Conservation (phyloP, 768 basidiomycete species). For the Rossbeevera mucosa region DNA sequence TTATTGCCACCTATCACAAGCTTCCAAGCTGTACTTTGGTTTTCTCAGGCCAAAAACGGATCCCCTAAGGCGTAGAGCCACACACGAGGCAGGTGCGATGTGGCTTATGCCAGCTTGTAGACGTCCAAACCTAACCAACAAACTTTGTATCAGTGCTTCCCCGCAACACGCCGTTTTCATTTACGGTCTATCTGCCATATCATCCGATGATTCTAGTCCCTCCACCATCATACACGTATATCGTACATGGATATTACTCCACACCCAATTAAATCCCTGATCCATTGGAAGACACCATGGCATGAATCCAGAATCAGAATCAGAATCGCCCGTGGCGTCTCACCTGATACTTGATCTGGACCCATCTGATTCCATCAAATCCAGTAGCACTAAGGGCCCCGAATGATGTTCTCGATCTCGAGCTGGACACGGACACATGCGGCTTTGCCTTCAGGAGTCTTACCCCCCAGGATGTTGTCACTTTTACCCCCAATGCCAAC, state of each 20-base stretch:
- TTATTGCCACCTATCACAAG: constrained; percentile 5
- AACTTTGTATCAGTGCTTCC: constrained; percentile 21
- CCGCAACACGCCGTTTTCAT: constrained; percentile 27
- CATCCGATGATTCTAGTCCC: constrained; percentile 4
- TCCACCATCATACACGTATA: constrained; percentile 13
- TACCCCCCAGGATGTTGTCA: constrained; percentile 49
- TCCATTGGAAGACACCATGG: constrained; percentile 1
- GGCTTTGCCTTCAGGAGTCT: constrained; percentile 55
- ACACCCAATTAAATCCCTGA: constrained; percentile 7
- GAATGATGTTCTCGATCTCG: constrained; percentile 62
- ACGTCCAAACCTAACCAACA: constrained; percentile 13
- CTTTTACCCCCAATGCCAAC: constrained; percentile 40
- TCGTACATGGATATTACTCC: constrained; percentile 9
- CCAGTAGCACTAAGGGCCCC: constrained; percentile 16
- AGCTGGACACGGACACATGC: constrained; percentile 61
- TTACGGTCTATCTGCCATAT: constrained; percentile 11
- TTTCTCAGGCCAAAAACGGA: constrained; percentile 4
- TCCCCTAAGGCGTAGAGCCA: constrained; percentile 9
- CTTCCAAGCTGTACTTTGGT: not conserved
- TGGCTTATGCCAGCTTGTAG: constrained; percentile 5
- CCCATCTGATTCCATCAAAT: constrained; percentile 1
- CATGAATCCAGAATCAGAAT: not conserved
- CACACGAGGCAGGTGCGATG: constrained; percentile 18
- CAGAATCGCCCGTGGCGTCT: constrained; percentile 16
- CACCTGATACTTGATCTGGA: constrained; percentile 3